Evolutionary conservation across 129 eudicot species (phyloP), one percentile per base, ranked within the genome.

Genomic region (Saposhnikovia divaricata): DNA sequence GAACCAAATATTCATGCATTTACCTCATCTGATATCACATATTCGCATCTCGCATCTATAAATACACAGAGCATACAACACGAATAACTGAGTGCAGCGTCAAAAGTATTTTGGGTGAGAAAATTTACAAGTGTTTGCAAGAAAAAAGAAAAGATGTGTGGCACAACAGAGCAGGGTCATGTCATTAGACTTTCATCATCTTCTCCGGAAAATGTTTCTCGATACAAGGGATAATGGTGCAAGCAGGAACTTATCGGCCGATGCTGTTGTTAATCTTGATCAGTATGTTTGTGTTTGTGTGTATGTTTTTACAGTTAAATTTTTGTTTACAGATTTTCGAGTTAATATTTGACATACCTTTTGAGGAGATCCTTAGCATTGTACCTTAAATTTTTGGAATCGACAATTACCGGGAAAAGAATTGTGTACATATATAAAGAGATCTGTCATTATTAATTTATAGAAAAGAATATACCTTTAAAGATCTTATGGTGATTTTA

Each of bases 261-360:
- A 87, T 15, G 68, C 85, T 40, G 45, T 84, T 50, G 78, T 91
- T 87, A 89, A 89, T 80, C 85, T 91, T 9, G 97, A 91, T 78
- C 93, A 89, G 97, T 91, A 84, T 31, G 81, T 71, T 19, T 23
- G 5, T 23, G 9, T n/a, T n/a, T 42, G 19, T 31, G 34, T 31
- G 34, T 18, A 7, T 51, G 21, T 63, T n/a, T 21, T 63, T 9
- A 63, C 34, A 3, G 16, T 55, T 59, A n/a, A 23, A 12, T 23
- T 59, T 2, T n/a, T 59, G 31, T 3, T 57, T 57, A 7, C 7
- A 21, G 65, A 23, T 57, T 57, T 57, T 55, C 12, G 10, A 21
- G 65, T 57, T 57, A 57, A 21, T 57, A 6, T 57, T 57, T 59
- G 6, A 15, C 19, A 8, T 50, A 2, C 37, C 59, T 18, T n/a